Conservation (phyloP, 2,329 filamentous ascomycete genomes). For the Podosphaera fusca region DNA sequence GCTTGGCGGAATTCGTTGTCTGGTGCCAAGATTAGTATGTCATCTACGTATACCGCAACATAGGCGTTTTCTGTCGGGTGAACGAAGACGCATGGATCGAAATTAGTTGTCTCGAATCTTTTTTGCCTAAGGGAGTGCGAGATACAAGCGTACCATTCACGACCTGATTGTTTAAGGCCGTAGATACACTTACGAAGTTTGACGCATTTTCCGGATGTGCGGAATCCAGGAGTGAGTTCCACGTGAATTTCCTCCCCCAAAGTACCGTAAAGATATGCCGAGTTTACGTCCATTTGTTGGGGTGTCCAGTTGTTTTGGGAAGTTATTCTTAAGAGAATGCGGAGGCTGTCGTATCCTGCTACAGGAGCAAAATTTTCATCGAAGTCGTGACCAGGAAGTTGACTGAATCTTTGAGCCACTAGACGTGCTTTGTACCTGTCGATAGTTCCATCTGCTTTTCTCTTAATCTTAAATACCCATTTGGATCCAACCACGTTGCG, state of each 20-base stretch:
- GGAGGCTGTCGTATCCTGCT: background rate
- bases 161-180: slow-evolving; percentile 1
- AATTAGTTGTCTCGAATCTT: background rate
- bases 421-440: slow-evolving; percentile 1
- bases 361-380: slow-evolving; percentile 1
- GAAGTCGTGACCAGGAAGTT: slow-evolving; percentile 1
- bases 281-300: slow-evolving; percentile 1
- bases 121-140: slow-evolving; percentile 1
- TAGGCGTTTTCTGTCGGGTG: slow-evolving; percentile 1
- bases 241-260: background rate
- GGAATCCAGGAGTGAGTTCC: background rate
- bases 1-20: background rate
- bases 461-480: slow-evolving; percentile 1
- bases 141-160: slow-evolving; percentile 1
- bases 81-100: background rate
- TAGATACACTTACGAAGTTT: slow-evolving; percentile 1
- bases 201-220: slow-evolving; percentile 1
- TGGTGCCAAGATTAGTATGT: background rate
- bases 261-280: background rate
- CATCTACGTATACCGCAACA: background rate
- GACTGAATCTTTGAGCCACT: slow-evolving; percentile 1
- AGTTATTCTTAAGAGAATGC: background rate
- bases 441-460: slow-evolving; percentile 1
- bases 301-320: background rate
- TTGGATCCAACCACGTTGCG: slow-evolving; percentile 1